Evolutionary conservation across 2,329 filamentous ascomycete genomes (phyloP).

Genomic region (Trichoderma asperellum): DNA sequence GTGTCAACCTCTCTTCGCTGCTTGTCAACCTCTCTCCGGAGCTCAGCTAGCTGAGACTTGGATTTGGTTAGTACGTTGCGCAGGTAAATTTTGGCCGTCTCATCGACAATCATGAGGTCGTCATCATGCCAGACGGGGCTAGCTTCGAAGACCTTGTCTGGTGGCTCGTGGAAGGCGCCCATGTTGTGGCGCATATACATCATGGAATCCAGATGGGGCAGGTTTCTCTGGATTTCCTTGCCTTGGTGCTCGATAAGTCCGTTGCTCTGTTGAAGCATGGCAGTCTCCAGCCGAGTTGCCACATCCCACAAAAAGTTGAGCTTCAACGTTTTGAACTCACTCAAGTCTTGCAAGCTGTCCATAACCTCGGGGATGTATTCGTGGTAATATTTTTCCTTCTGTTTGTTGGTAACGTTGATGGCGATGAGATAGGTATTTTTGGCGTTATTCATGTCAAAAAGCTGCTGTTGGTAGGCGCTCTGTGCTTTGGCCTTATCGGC

Average conservation of each 20-base stretch:
- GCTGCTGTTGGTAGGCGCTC: constrained; percentile 87
- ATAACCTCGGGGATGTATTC: constrained; percentile 94
- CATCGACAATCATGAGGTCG: constrained; percentile 81
- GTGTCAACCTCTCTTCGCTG: constrained; percentile 84
- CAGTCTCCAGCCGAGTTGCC: constrained; percentile 78
- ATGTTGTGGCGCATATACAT: constrained; percentile 98
- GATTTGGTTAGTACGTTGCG: constrained; percentile 91
- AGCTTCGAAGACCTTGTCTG: constrained; percentile 85
- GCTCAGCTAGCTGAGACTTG: constrained; percentile 78
- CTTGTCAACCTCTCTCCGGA: constrained; percentile 81
- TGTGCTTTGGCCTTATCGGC: constrained; percentile 94
- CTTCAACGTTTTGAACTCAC: constrained; percentile 82
- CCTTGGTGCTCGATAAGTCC: constrained; percentile 73
- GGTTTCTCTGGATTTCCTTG: constrained; percentile 83
- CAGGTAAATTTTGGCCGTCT: constrained; percentile 84
- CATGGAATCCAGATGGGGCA: constrained; percentile 88
- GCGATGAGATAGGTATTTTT: constrained; percentile 98
- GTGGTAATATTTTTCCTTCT: constrained; percentile 97
- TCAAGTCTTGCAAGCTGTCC: constrained; percentile 90
- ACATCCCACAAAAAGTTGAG: constrained; percentile 85
- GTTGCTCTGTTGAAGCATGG: constrained; percentile 74
- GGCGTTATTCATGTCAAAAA: constrained; percentile 93
- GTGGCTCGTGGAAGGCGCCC: constrained; percentile 78
- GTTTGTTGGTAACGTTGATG: constrained; percentile 96
- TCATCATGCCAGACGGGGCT: constrained; percentile 98